These are phyloP conservation scores for Westerdykella sp. DNA, from an alignment of 2,329 filamentous ascomycete species.

Conservation along the genomic window DNA sequence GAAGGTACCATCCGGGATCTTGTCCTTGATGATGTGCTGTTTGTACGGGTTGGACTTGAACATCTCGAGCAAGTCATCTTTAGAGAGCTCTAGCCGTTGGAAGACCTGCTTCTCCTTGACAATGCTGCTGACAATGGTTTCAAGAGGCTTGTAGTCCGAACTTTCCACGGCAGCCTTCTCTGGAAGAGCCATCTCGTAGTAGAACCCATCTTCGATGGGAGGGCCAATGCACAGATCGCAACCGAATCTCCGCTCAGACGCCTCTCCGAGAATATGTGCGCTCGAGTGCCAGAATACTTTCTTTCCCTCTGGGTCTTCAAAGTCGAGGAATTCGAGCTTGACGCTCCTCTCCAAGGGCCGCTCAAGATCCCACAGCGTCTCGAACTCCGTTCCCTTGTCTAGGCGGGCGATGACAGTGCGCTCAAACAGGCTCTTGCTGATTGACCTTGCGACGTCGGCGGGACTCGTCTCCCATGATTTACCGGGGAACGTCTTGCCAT, in stretches of 20 bases:
- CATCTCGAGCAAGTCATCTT: conserved; percentile 90
- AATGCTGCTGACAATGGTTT: conserved; percentile 71
- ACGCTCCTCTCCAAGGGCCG: conserved; percentile 83
- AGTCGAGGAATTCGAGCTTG: conserved; percentile 76
- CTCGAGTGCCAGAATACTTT: conserved; percentile 98
- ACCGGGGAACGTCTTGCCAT: conserved; percentile 65
- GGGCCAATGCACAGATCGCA: conserved; percentile 92
- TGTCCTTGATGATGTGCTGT: conserved; percentile 92
- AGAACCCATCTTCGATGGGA: conserved; percentile 86
- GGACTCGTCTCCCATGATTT: conserved; percentile 92
- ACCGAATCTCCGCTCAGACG: conserved; percentile 81
- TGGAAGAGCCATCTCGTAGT: conserved; percentile 90
- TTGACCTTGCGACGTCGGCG: conserved; percentile 66
- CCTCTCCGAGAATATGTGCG: conserved; percentile 93
- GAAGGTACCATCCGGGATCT: conserved; percentile 79
- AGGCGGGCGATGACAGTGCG: conserved; percentile 81
- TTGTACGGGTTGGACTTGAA: conserved; percentile 98
- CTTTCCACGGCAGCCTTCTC: conserved; percentile 65
- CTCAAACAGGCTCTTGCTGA: conserved; percentile 79
- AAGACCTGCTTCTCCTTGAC: conserved; percentile 97
- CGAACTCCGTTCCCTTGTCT: conserved; percentile 68
- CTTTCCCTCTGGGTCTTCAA: conserved; percentile 70
- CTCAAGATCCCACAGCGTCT: conserved; percentile 82
- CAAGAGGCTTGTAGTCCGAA: conserved; percentile 76
- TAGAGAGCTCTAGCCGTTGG: conserved; percentile 80